These are phyloP conservation scores for Brassica juncea DNA, from an alignment of 345 rosid species.

Conservation along the genomic window DNA sequence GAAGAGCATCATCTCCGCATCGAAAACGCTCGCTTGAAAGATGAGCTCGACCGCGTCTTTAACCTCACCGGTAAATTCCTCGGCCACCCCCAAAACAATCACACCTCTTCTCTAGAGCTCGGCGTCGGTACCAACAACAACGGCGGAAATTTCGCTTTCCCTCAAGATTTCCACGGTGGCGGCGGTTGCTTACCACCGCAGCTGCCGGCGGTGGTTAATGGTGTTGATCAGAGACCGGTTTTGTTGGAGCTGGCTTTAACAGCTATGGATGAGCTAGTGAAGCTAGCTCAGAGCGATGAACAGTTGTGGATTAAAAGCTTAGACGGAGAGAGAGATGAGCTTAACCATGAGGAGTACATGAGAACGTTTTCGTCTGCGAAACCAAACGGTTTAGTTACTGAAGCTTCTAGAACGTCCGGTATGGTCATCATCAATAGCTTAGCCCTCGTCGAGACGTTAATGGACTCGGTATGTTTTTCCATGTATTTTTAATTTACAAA, in stretches of 20 bases:
- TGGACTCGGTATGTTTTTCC: constrained; percentile 61
- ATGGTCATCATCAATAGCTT: constrained; percentile 54
- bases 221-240: constrained; percentile 71
- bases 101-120: constrained; percentile 73
- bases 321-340: constrained; percentile 55
- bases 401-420: constrained; percentile 62
- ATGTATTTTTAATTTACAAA: background rate
- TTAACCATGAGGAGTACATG: constrained; percentile 66
- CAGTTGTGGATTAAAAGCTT: constrained; percentile 65
- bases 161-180: constrained; percentile 36
- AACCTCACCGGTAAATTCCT: constrained; percentile 89
- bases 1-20: constrained; percentile 93
- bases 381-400: constrained; percentile 46
- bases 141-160: constrained; percentile 43
- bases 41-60: constrained; percentile 83
- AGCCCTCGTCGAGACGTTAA: constrained; percentile 65
- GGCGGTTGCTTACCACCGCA: constrained; percentile 35
- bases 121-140: constrained; percentile 56
- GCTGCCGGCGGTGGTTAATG: constrained; percentile 42
- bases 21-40: constrained; percentile 86
- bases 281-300: constrained; percentile 54
- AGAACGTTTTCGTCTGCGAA: constrained; percentile 50
- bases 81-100: constrained; percentile 55
- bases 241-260: constrained; percentile 70
- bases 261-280: constrained; percentile 71